Conservation (phyloP, 2,329 filamentous ascomycete species). For the Colletotrichum nymphaeae region DNA sequence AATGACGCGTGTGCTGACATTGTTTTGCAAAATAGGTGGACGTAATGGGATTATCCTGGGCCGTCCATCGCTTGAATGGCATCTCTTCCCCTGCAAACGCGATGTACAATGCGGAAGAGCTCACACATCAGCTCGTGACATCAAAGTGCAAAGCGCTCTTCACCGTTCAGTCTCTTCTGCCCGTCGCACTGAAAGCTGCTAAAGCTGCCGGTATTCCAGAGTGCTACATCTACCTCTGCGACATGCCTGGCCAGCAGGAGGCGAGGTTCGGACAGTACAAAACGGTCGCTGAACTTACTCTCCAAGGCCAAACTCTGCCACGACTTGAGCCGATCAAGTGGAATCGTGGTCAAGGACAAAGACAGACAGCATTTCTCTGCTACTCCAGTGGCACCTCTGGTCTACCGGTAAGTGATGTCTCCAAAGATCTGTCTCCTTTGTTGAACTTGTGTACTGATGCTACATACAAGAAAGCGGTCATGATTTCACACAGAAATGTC, state of each 20-base stretch:
- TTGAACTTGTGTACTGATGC: background rate
- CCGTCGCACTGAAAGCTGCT: constrained; percentile 73
- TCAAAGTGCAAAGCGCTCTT: constrained; percentile 75
- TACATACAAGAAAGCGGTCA: constrained; percentile 74
- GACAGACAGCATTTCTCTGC: constrained; percentile 74
- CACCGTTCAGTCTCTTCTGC: constrained; percentile 75
- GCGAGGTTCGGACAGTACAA: background rate
- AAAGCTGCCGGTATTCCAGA: constrained; percentile 71
- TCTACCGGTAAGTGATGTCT: constrained; percentile 61
- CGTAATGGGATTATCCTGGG: constrained; percentile 73
- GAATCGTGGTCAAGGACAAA: constrained; percentile 66
- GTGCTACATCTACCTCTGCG: constrained; percentile 58
- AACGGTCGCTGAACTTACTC: background rate
- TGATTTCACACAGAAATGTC: constrained; percentile 80
- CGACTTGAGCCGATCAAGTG: constrained; percentile 60
- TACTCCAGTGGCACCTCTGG: constrained; percentile 80
- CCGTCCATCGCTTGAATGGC: constrained; percentile 75
- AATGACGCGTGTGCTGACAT: constrained; percentile 52
- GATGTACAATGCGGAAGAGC: constrained; percentile 72
- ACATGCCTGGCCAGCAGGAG: background rate
- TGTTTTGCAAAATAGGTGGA: constrained; percentile 60
- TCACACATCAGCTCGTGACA: constrained; percentile 75
- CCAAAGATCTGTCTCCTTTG: too few species aligned
- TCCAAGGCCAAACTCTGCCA: constrained; percentile 49
- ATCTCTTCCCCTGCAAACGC: constrained; percentile 78